Percentiles rank a stretch among this genome's conserved stretches.
These are phyloP conservation scores for Roridomyces roridus DNA, from an alignment of 768 basidiomycete genomes.

Conservation along the genomic window DNA sequence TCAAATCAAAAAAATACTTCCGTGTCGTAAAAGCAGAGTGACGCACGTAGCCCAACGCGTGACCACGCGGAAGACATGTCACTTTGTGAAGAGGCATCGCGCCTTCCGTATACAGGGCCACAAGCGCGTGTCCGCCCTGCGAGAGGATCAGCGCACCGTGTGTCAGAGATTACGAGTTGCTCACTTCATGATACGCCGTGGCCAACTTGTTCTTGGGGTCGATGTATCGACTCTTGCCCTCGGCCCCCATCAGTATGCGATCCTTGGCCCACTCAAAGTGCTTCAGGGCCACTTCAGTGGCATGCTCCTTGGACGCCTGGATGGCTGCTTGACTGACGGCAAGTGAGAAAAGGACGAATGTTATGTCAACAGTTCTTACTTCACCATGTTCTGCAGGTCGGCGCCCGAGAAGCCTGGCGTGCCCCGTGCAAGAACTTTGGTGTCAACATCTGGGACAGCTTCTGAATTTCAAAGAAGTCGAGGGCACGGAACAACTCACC, in stretches of 20 bases:
- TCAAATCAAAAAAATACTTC: constrained; percentile 21
- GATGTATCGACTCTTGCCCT: constrained; percentile 89
- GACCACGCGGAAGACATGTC: constrained; percentile 95
- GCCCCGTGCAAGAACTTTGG: constrained; percentile 88
- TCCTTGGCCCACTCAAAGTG: constrained; percentile 99
- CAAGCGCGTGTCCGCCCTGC: constrained; percentile 92
- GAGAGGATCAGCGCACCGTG: constrained; percentile 2
- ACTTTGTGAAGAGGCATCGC: constrained; percentile 98
- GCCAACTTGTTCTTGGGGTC: constrained; percentile 85
- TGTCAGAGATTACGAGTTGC: constrained; percentile 15
- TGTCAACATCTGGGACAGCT: constrained; percentile 69
- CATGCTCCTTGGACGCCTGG: constrained; percentile 88
- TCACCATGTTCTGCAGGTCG: constrained; percentile 96
- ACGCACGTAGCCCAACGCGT: constrained; percentile 87
- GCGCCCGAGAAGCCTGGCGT: constrained; percentile 97
- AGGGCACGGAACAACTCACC: constrained; percentile 43
- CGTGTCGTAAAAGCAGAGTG: constrained; percentile 6
- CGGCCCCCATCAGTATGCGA: constrained; percentile 96
- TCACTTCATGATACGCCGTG: constrained; percentile 95
- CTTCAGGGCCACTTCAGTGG: constrained; percentile 68
- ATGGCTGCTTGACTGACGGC: constrained; percentile 82
- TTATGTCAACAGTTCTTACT: constrained; percentile 54
- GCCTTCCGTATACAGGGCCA: constrained; percentile 92
- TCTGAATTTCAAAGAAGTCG: constrained; percentile 13
- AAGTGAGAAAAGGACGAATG: constrained; percentile 6